Base-by-base conservation (phyloP, 345 rosid species). In the Erucastrum elatum region DNA sequence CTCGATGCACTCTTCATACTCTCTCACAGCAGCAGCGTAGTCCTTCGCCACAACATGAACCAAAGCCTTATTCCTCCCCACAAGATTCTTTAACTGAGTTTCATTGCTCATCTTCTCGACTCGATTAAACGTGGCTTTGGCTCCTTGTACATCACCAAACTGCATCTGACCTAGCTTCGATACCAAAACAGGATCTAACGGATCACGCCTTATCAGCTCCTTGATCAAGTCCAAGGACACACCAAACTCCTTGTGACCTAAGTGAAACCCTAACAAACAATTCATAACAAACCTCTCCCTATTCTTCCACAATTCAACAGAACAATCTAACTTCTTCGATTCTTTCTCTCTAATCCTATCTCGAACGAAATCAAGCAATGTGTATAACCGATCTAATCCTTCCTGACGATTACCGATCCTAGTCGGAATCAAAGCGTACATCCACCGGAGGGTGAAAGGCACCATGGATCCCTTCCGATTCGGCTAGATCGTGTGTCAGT, bases 151-250 rank as follows among this genome's bases (percentile, higher is more conserved):
- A 76, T 95, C 98, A 78, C 99, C 99, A 44, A 91, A 81, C 68
- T 95, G 99, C 97, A 95, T 85, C 72, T 91, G 98, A 39, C 99
- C 99, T 70, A 95, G 79, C 80, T 91, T 93, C 29, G 97, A 95
- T 6, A 93, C 49, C 80, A 87, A 27, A 70, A 84, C 84, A 0
- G 97, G 90, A 58, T 93, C 97, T 29, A 81, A 73, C 3, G 79
- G 82, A 76, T 82, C 87, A 8, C 84, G 76, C 10, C 39, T 74
- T 2, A 90, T 56, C 84, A 89, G 74, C 37, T 78, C 88, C 59
- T 81, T 84, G 2, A 90, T 83, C 87, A 95, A 84, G 77, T 85
- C 90, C 77, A 93, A 76, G 27, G 97, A 88, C 17, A 91, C 78
- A 10, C 85, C 83, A 78, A 87, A 90, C 63, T 95, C 99, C 68